Evolutionary conservation across 495 filamentous ascomycete genomes (phyloP), one percentile per base, ranked within the genome.

Genomic region (Penicillium cataractarum): DNA sequence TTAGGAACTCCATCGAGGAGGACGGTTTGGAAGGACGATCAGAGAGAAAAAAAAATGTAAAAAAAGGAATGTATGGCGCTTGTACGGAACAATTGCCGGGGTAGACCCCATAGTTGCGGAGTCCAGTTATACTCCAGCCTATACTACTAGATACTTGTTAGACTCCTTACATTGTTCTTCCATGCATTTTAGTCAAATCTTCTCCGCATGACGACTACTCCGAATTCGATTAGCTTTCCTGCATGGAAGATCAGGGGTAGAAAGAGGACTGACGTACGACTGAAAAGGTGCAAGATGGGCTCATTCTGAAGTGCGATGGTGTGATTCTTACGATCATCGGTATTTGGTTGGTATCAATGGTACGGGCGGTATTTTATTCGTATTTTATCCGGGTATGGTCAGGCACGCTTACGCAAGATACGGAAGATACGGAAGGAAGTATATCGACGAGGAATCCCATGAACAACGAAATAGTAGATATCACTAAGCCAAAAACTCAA

Each of bases 301-400:
- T 68, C 71, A 80, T 78, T 60, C n/a, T 62, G 49, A 55, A 60
- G 62, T 64, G 59, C 70, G 76, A 80, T 80, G 77, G 75, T 80
- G 77, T 78, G 76, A 80, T 80, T 68, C 60, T 52, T 33, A 49
- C 33, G 31, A 49, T 53, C 4, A 31, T 3, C 7, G 29, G 29
- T 31, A 31, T 15, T 12, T 13, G n/a, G 39, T 29, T 44, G n/a
- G 53, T 24, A 22, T 6, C 12, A 15, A 29, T 15, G 19, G 53
- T 39, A 55, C 21, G n/a, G 40, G 3, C 26, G 53, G 40, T 26
- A 58, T 46, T 51, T 39, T 15, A 39, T 39, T 17, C 56, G 29
- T 59, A 50, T 27, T 50, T n/a, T 29, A 50, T 50, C 42, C 12
- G 26, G 24, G 46, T 29, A 27, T 50, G 24, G 24, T 50, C 24